Evolutionary conservation across 345 rosid genomes (phyloP).

Genomic region (Triadica sebifera): DNA sequence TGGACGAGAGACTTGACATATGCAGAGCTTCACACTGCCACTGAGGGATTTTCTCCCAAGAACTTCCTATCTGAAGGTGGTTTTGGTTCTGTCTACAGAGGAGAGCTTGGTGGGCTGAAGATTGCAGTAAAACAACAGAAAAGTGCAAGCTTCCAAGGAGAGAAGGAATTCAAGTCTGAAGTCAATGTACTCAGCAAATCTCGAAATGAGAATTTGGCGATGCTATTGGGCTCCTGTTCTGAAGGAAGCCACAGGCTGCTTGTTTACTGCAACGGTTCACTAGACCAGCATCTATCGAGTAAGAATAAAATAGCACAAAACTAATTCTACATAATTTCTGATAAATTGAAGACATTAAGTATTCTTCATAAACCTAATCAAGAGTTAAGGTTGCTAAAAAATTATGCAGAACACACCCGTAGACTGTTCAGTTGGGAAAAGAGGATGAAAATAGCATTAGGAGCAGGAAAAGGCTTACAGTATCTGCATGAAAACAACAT

Average conservation of each 20-base stretch:
- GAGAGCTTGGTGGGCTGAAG: conserved; percentile 43
- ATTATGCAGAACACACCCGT: conserved; percentile 47
- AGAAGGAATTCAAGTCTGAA: conserved; percentile 65
- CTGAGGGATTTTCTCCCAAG: conserved; percentile 42
- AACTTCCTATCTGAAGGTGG: conserved; percentile 66
- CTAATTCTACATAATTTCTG: background rate
- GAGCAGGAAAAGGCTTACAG: conserved; percentile 52
- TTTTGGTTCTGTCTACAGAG: conserved; percentile 58
- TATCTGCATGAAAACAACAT: conserved; percentile 60
- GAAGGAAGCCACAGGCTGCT: conserved; percentile 54
- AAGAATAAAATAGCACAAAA: background rate
- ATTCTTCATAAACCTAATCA: background rate
- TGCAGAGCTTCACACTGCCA: conserved; percentile 53
- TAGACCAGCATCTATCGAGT: conserved; percentile 65
- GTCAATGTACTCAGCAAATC: conserved; percentile 55
- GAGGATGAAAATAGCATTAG: conserved; percentile 59
- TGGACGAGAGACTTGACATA: conserved; percentile 52
- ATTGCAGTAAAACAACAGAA: conserved; percentile 66
- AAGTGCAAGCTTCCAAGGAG: conserved; percentile 53
- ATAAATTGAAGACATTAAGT: background rate
- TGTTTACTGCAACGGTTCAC: conserved; percentile 60
- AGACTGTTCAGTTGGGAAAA: conserved; percentile 49
- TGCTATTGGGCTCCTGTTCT: conserved; percentile 60
- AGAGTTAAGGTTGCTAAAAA: background rate
- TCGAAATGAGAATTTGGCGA: conserved; percentile 56